phyloP scores from a whole-genome alignment of 2,329 filamentous ascomycete species.

The Uncinocarpus reesii region DNA sequence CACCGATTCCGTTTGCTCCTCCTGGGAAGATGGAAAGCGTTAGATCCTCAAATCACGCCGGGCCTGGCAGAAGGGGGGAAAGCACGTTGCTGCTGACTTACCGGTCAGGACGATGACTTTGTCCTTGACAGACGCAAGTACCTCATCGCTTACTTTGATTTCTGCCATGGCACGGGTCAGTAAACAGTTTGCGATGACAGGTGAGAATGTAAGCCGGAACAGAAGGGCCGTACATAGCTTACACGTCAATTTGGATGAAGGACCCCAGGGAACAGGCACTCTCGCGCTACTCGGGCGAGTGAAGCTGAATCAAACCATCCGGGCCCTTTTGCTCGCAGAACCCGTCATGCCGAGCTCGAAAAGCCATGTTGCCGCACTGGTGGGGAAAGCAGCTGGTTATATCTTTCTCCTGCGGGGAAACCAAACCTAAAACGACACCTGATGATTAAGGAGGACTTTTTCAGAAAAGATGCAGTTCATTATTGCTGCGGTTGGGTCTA shows the following conservation, averaged over 20 bases:
- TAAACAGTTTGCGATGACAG: too few relatives aligned
- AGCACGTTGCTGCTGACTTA: too few relatives aligned
- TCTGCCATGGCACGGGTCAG: background rate
- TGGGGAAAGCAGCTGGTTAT: background rate
- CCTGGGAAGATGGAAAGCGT: slow-evolving; percentile 20
- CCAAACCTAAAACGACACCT: background rate
- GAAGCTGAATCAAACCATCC: background rate
- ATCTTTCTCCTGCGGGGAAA: background rate
- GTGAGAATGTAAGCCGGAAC: too few relatives aligned
- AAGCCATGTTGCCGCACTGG: background rate
- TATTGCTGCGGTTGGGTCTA: too few relatives aligned
- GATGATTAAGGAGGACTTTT: background rate
- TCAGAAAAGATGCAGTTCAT: too few relatives aligned
- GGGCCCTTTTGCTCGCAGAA: too few relatives aligned
- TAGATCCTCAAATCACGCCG: background rate
- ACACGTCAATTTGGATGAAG: background rate
- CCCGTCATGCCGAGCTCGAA: background rate
- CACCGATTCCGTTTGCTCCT: slow-evolving; percentile 39
- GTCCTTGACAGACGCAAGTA: slow-evolving; percentile 1
- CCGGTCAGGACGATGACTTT: slow-evolving; percentile 11
- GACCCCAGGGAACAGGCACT: too few relatives aligned
- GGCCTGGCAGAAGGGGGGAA: too few relatives aligned
- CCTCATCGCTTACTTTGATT: slow-evolving; percentile 12
- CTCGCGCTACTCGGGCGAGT: background rate
- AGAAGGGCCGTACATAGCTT: too few relatives aligned